phyloP scores from a whole-genome alignment of 257 asterid genomes.

The Gentiana straminea region DNA sequence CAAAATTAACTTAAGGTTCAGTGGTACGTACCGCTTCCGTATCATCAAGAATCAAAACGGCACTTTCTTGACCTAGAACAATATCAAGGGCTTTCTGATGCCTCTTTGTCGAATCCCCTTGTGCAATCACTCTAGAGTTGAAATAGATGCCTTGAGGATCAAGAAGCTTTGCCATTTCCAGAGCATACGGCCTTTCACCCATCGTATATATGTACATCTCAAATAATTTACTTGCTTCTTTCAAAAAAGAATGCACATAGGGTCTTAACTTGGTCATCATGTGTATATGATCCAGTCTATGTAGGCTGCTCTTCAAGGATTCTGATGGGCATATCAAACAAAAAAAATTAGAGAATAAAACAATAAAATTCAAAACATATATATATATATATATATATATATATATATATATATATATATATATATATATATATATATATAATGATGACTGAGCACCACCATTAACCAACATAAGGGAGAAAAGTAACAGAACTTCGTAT shows the following conservation, averaged over 20 bases:
- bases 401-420: too few species aligned
- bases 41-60: constrained; percentile 87
- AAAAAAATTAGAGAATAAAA: constrained; percentile 13
- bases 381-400: too few species aligned
- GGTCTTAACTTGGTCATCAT: constrained; percentile 99
- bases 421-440: too few species aligned
- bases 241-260: constrained; percentile 60
- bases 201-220: constrained; percentile 93
- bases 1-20: too few species aligned
- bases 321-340: constrained; percentile 36
- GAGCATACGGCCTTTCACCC: constrained; percentile 91
- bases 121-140: constrained; percentile 59
- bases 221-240: constrained; percentile 55
- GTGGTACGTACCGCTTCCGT: constrained; percentile 55
- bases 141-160: constrained; percentile 70
- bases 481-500: too few species aligned
- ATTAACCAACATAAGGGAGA: too few species aligned
- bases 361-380: constrained; percentile 1
- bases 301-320: constrained; percentile 45
- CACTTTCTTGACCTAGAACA: constrained; percentile 84
- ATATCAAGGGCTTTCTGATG: constrained; percentile 89
- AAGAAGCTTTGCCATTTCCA: constrained; percentile 77
- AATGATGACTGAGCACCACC: too few species aligned
- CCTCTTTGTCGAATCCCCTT: constrained; percentile 60
- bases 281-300: constrained; percentile 53